phyloP scores from a whole-genome alignment of 768 basidiomycete genomes.

The Pisolithus marmoratus region DNA sequence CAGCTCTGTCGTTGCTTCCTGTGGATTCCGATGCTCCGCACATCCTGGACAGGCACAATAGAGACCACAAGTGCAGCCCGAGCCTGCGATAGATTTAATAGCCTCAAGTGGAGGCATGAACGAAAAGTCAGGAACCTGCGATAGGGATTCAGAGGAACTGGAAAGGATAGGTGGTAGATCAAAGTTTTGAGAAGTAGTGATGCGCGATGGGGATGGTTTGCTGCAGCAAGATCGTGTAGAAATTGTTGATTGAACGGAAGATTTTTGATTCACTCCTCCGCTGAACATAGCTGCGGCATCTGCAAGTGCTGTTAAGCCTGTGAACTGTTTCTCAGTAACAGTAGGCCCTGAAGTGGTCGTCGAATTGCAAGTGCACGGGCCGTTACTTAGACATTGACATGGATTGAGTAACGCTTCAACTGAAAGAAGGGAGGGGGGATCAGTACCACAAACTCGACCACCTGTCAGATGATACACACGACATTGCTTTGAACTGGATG shows the following conservation, averaged over 20 bases:
- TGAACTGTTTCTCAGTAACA: constrained; percentile 3
- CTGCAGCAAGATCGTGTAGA: constrained; percentile 19
- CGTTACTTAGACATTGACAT: constrained; percentile 52
- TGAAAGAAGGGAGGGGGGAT: constrained; percentile 20
- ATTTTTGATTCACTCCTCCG: constrained; percentile 4
- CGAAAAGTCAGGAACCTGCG: constrained; percentile 40
- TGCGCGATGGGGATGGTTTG: neutral
- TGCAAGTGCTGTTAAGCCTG: constrained; percentile 31
- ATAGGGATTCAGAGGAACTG: constrained; percentile 15
- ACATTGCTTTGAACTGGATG: constrained; percentile 44
- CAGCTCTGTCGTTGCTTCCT: constrained; percentile 34
- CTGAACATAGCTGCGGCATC: constrained; percentile 29
- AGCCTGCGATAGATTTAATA: constrained; percentile 54
- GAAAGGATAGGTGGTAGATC: constrained; percentile 46
- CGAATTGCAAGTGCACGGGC: constrained; percentile 47
- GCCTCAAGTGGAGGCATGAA: constrained; percentile 57
- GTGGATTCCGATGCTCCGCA: constrained; percentile 56
- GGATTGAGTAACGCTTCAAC: constrained; percentile 61
- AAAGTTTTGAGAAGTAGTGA: constrained; percentile 21
- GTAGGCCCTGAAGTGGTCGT: constrained; percentile 3
- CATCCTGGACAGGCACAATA: constrained; percentile 72
- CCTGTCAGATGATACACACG: constrained; percentile 28
- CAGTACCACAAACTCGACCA: neutral
- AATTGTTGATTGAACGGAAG: neutral
- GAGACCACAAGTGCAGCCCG: constrained; percentile 69